Conservation (phyloP, 768 basidiomycete genomes). For the Leccinum imitatum region DNA sequence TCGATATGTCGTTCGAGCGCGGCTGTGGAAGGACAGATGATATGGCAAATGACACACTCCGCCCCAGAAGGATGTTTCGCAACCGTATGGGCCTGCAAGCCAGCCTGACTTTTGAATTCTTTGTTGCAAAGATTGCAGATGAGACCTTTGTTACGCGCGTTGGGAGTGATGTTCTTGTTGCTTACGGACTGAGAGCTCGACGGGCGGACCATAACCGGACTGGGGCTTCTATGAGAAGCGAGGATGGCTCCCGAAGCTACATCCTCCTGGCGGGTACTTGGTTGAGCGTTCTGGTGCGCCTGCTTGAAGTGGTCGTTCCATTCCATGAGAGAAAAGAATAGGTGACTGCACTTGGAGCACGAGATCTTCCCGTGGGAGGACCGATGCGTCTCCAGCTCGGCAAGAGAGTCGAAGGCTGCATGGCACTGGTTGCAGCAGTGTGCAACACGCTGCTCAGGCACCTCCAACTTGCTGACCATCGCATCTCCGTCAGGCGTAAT, state of each 20-base stretch:
- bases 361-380: slow-evolving; percentile 20
- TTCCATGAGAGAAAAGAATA: slow-evolving; percentile 24
- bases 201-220: slow-evolving; percentile 16
- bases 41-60: slow-evolving; percentile 28
- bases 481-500: background rate
- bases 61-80: slow-evolving; percentile 24
- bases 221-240: slow-evolving; percentile 10
- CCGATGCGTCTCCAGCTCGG: slow-evolving; percentile 22
- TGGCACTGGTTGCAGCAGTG: slow-evolving; percentile 24
- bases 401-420: slow-evolving; percentile 14
- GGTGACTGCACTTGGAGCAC: slow-evolving; percentile 26
- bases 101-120: slow-evolving; percentile 18
- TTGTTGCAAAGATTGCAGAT: slow-evolving; percentile 26
- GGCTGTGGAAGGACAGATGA: slow-evolving; percentile 20
- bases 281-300: slow-evolving; percentile 14
- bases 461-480: background rate
- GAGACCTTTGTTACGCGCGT: slow-evolving; percentile 4
- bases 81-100: slow-evolving; percentile 26
- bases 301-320: slow-evolving; percentile 30
- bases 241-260: slow-evolving; percentile 3
- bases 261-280: slow-evolving; percentile 8
- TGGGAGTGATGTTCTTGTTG: slow-evolving; percentile 8
- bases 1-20: slow-evolving; percentile 30
- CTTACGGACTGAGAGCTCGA: slow-evolving; percentile 19
- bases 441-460: slow-evolving; percentile 2